Evolutionary conservation across 208 protist species (phyloP), one percentile per base, ranked within the genome.

Genomic region (Acanthamoeba castellanii): DNA sequence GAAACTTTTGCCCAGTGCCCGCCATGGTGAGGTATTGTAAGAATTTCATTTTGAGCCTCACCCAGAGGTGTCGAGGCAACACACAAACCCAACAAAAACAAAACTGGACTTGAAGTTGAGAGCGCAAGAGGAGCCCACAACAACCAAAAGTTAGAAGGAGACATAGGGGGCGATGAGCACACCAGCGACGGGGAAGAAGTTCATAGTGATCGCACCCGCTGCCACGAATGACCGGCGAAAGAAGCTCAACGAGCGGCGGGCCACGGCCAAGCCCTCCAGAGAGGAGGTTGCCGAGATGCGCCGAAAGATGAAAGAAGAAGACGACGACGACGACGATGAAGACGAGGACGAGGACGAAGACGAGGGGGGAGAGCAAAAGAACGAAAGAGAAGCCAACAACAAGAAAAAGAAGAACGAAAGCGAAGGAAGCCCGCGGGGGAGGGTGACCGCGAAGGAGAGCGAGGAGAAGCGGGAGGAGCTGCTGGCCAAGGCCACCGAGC

Each of bases 401-500:
- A 57, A 57, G 52, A 57, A 16, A 57, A 7, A 57, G 16, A 16
- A 57, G 16, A 16, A 16, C 16, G 52, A 16, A 7, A 57, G 16
- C 52, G 52, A 57, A 16, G 52, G 16, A 7, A 57, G 52, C 52
- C 52, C 52, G 52, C 7, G 52, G 66, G 30, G 66, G 20, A 7
- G 27, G 20, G 27, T 74, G 66, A 74, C 13, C 20, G 66, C 30
- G 13, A 8, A 27, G 13, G 66, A 74, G 66, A 74, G 66, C 22
- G 66, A 74, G 30, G 66, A 74, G 66, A 74, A 74, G 66, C 66
- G 66, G 66, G 66, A 74, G 66, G 66, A 74, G 66, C 66, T 74
- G 13, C 66, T 74, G 13, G 66, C 66, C 66, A 74, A 74, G 66
- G 66, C 27, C 13, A 74, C 30, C 27, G 66, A 74, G 66, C 66